phyloP scores from a whole-genome alignment of 805 yeast genomes.

The Metschnikowia kofuensis region DNA sequence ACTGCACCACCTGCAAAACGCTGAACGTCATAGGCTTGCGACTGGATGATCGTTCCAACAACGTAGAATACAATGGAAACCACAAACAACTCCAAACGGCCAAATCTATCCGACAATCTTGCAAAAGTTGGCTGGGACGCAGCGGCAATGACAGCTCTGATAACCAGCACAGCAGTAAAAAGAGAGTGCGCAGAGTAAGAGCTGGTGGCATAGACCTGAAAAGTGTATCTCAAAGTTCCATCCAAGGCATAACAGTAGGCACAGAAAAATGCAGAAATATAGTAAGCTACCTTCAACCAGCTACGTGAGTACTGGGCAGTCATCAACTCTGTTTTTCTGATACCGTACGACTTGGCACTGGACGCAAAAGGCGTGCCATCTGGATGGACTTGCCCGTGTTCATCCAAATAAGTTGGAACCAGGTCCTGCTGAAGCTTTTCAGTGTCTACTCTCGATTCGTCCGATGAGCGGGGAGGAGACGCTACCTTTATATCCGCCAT shows the following conservation, averaged over 20 bases:
- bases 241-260: slow-evolving; percentile 63
- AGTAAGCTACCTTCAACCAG: slow-evolving; percentile 39
- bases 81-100: slow-evolving; percentile 53
- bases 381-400: not conserved
- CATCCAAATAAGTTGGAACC: not conserved
- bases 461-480: slow-evolving; percentile 1
- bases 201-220: slow-evolving; percentile 54
- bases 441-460: not conserved
- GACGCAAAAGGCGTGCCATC: slow-evolving; percentile 7
- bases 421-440: slow-evolving; percentile 2
- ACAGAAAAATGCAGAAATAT: slow-evolving; percentile 49
- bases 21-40: slow-evolving; percentile 55
- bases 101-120: slow-evolving; percentile 63
- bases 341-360: slow-evolving; percentile 44
- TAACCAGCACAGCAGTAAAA: slow-evolving; percentile 56
- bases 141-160: slow-evolving; percentile 59
- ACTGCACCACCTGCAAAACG: slow-evolving; percentile 66
- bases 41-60: slow-evolving; percentile 62
- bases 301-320: slow-evolving; percentile 36
- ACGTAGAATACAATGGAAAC: slow-evolving; percentile 53
- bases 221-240: slow-evolving; percentile 45
- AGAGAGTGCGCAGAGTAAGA: slow-evolving; percentile 54
- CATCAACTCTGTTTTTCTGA: slow-evolving; percentile 53
- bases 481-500: not conserved
- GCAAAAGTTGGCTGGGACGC: slow-evolving; percentile 67